Percentiles rank a stretch among this genome's conserved stretches.
phyloP scores from a whole-genome alignment of 2,329 filamentous ascomycete genomes.

The Ustulina deusta region DNA sequence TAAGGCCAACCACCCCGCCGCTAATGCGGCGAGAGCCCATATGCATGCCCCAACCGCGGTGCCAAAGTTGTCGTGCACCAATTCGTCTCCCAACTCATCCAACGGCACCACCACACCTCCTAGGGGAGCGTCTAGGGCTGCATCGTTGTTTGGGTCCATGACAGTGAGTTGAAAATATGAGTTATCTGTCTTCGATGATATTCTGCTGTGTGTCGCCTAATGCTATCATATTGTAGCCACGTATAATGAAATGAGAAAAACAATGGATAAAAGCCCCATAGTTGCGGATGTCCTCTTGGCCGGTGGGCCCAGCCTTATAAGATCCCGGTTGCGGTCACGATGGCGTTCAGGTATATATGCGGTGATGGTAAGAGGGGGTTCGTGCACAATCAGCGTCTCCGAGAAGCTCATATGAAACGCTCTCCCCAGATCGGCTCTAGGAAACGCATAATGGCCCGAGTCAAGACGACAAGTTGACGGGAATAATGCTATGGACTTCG shows the following conservation, averaged over 20 bases:
- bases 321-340: background rate
- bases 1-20: slow-evolving; percentile 34
- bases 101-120: slow-evolving; percentile 21
- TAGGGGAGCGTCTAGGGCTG: background rate
- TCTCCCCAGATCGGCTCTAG: slow-evolving; percentile 11
- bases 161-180: background rate
- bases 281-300: background rate
- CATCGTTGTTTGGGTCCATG: slow-evolving; percentile 19
- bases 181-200: background rate
- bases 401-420: slow-evolving; percentile 26
- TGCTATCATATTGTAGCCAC: background rate
- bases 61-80: slow-evolving; percentile 28
- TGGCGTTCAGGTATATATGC: background rate
- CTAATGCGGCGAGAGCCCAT: slow-evolving; percentile 35
- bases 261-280: slow-evolving; percentile 3
- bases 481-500: background rate
- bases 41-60: slow-evolving; percentile 34
- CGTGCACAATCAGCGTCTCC: slow-evolving; percentile 18
- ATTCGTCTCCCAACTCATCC: slow-evolving; percentile 14
- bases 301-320: slow-evolving; percentile 32
- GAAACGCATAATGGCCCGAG: background rate
- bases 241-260: slow-evolving; percentile 9
- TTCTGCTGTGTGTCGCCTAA: slow-evolving; percentile 4
- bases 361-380: slow-evolving; percentile 10
- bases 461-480: background rate